phyloP scores from a whole-genome alignment of 2,329 filamentous ascomycete genomes.

The Trichoderma lentiforme region DNA sequence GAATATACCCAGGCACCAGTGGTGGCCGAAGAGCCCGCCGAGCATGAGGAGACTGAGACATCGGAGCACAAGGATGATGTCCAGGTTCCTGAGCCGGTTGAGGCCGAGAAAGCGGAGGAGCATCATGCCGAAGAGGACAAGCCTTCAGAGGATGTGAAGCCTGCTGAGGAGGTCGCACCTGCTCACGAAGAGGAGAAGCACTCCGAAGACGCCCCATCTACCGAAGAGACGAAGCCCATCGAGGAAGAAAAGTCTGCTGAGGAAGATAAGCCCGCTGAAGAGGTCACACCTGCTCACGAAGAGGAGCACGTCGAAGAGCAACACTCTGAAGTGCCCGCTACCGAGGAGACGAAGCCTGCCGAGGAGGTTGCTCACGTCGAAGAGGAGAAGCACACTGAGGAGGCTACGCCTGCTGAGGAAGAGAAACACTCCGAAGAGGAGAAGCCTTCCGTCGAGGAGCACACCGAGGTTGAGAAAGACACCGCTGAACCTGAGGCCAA shows the following conservation, averaged over 20 bases:
- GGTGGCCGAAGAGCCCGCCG: not conserved
- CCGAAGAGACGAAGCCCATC: not conserved
- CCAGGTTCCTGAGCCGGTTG: not conserved
- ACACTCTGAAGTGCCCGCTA: not conserved
- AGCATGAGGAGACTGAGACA: not conserved
- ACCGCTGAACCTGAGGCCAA: slow-evolving; percentile 6
- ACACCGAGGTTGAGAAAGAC: not conserved
- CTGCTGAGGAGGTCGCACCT: not conserved
- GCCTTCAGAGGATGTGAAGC: not conserved
- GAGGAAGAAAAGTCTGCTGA: not conserved
- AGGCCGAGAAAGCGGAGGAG: slow-evolving; percentile 6
- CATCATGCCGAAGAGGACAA: not conserved
- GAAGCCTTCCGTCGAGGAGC: not conserved
- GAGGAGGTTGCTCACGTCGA: not conserved
- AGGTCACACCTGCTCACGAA: not conserved
- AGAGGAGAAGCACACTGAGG: not conserved
- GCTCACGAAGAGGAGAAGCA: slow-evolving; percentile 3
- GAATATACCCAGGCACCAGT: slow-evolving; percentile 5
- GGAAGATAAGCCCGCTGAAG: not conserved
- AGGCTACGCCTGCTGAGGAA: not conserved
- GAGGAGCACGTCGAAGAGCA: not conserved
- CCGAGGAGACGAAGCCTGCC: not conserved
- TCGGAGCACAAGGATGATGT: not conserved
- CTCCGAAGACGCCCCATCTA: not conserved
- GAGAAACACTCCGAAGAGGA: not conserved